Percentiles rank a stretch among this genome's conserved stretches.
phyloP scores from a whole-genome alignment of 2,329 filamentous ascomycete genomes.

The Parastagonospora nodorum region DNA sequence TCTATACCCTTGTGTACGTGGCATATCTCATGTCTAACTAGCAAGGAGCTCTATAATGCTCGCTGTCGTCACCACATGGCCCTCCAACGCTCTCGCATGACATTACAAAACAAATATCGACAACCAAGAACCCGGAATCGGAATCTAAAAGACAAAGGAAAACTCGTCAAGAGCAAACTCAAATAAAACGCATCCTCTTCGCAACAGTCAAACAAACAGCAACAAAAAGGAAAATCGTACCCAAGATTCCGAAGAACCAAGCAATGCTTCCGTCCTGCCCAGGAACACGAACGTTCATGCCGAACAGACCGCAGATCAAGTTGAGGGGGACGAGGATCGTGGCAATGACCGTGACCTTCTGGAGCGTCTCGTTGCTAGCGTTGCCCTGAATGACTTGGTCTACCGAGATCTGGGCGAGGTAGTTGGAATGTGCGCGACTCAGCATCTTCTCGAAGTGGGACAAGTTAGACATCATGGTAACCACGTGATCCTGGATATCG shows the following conservation, averaged over 20 bases:
- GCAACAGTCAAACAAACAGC: slow-evolving; percentile 47
- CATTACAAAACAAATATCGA: slow-evolving; percentile 2
- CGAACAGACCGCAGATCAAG: slow-evolving; percentile 83
- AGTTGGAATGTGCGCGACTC: slow-evolving; percentile 91
- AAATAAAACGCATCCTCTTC: slow-evolving; percentile 52
- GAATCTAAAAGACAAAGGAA: not conserved
- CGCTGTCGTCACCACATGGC: not conserved
- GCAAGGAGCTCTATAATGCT: not conserved
- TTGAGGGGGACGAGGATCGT: slow-evolving; percentile 97
- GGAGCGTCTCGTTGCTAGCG: slow-evolving; percentile 83
- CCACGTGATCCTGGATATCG: slow-evolving; percentile 98
- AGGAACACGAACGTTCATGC: slow-evolving; percentile 83
- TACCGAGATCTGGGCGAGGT: slow-evolving; percentile 91
- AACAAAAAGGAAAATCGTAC: slow-evolving; percentile 57
- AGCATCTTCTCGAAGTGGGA: slow-evolving; percentile 98
- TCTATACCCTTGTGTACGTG: slow-evolving; percentile 10
- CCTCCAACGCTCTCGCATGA: not conserved
- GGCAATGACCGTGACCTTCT: slow-evolving; percentile 92
- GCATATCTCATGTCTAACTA: slow-evolving; percentile 5
- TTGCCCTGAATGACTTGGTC: slow-evolving; percentile 90
- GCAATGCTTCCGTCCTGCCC: slow-evolving; percentile 57
- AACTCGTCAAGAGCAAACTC: slow-evolving; percentile 7
- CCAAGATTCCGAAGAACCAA: slow-evolving; percentile 67
- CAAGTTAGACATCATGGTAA: slow-evolving; percentile 98
- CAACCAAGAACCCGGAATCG: not conserved